Percentiles rank a stretch among this genome's conserved stretches.
Evolutionary conservation across 176 grass and related monocot genomes (phyloP).

Genomic region (Aegilops longissima): DNA sequence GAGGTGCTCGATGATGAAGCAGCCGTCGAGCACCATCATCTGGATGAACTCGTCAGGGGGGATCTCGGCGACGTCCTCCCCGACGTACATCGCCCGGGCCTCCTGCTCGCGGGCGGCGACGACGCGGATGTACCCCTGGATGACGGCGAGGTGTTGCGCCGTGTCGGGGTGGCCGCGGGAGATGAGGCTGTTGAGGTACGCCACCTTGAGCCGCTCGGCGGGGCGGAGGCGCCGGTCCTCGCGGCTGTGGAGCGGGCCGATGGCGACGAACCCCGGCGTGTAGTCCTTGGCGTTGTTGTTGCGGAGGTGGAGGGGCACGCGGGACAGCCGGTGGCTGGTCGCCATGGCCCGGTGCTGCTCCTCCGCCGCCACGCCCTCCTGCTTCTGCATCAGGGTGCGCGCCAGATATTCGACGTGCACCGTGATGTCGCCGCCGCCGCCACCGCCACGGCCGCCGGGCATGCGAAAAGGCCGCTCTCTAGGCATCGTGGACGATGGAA

Average conservation of each 20-base stretch:
- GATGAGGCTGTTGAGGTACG: conserved; percentile 52
- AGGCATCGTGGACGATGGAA: not conserved
- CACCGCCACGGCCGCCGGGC: not conserved
- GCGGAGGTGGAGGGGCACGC: conserved; percentile 37
- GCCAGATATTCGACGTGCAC: conserved; percentile 42
- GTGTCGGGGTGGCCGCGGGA: conserved; percentile 37
- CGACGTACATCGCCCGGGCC: conserved; percentile 44
- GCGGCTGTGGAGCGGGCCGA: conserved; percentile 47
- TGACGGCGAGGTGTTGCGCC: not conserved
- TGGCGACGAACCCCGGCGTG: conserved; percentile 47
- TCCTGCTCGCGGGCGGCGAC: conserved; percentile 32
- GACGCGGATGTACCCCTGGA: conserved; percentile 36
- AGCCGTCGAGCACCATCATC: conserved; percentile 55
- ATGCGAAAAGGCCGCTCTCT: not conserved
- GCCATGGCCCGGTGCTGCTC: conserved; percentile 25
- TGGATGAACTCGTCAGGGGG: not conserved
- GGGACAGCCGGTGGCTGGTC: conserved; percentile 23
- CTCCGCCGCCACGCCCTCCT: conserved; percentile 24
- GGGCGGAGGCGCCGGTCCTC: not conserved
- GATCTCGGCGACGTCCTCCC: conserved; percentile 2
- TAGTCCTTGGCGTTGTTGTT: not conserved
- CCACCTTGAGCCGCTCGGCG: conserved; percentile 30
- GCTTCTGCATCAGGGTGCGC: conserved; percentile 19
- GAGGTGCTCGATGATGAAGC: conserved; percentile 61
- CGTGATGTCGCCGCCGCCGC: conserved; percentile 19